Evolutionary conservation across 2,329 filamentous ascomycete species (phyloP).

Genomic region (Pseudogymnoascus sp.): DNA sequence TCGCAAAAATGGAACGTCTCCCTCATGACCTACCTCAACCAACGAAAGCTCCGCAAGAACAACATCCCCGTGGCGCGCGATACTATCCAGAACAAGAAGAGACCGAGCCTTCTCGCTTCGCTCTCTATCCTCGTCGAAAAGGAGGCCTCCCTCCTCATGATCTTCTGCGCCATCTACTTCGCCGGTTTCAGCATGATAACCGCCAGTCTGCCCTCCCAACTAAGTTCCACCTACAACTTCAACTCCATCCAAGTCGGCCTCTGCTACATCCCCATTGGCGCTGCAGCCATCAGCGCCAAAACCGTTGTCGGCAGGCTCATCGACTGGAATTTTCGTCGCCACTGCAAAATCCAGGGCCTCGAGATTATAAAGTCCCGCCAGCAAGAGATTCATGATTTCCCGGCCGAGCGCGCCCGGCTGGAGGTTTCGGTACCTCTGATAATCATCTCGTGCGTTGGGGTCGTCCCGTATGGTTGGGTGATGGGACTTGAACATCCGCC

Average conservation of each 20-base stretch:
- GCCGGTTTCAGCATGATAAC: constrained; percentile 26
- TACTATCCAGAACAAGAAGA: constrained; percentile 13
- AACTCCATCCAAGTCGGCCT: constrained; percentile 30
- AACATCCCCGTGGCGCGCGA: neutral
- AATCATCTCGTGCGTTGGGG: neutral
- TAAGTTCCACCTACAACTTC: constrained; percentile 27
- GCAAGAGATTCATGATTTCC: constrained; percentile 12
- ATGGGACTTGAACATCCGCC: neutral
- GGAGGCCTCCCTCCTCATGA: constrained; percentile 22
- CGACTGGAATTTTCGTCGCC: constrained; percentile 60
- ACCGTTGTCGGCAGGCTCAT: constrained; percentile 46
- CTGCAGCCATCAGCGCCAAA: constrained; percentile 42
- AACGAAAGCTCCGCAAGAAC: constrained; percentile 3
- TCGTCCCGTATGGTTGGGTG: constrained; percentile 14
- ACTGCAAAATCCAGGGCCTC: constrained; percentile 10
- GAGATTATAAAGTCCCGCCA: constrained; percentile 10
- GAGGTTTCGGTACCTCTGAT: constrained; percentile 14
- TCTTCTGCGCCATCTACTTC: constrained; percentile 24
- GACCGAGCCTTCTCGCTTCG: constrained; percentile 20
- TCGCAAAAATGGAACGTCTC: neutral
- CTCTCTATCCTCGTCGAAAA: constrained; percentile 22
- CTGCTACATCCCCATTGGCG: constrained; percentile 38
- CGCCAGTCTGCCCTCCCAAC: constrained; percentile 23
- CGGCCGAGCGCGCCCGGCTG: constrained; percentile 13
- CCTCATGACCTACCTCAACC: neutral